phyloP scores from a whole-genome alignment of 129 eudicot species.

The Artemisia argyi region DNA sequence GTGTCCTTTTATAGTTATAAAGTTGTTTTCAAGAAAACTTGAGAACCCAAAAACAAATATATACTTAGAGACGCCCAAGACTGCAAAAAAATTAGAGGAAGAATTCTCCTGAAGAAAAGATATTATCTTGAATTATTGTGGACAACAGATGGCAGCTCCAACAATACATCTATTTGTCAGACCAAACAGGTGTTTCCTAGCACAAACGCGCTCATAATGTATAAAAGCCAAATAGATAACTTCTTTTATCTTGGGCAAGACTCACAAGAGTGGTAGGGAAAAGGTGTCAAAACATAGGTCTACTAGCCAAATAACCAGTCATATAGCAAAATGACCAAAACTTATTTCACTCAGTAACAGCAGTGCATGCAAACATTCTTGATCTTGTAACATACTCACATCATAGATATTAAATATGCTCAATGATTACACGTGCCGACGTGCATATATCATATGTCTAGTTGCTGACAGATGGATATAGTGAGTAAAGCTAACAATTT shows the following conservation, averaged over 20 bases:
- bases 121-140: not conserved
- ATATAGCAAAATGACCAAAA: not conserved
- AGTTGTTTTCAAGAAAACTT: not conserved
- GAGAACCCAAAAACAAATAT: not conserved
- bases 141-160: not conserved
- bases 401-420: not conserved
- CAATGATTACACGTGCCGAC: not conserved
- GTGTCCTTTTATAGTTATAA: not conserved
- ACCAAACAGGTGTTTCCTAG: not conserved
- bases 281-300: not conserved
- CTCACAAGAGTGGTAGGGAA: not conserved
- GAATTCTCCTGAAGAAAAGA: not conserved
- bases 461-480: not conserved
- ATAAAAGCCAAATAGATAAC: not conserved
- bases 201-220: not conserved
- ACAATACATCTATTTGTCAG: not conserved
- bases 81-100: not conserved
- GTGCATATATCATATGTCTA: slow-evolving; percentile 9
- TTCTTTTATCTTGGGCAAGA: not conserved
- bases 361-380: not conserved
- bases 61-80: not conserved
- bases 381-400: not conserved
- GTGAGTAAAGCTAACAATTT: not conserved
- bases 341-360: not conserved
- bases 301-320: not conserved